A percentile compares a stretch with the other conserved stretches of the same genome.
Evolutionary conservation across 2,329 filamentous ascomycete species (phyloP).

Genomic region (Juglanconis juglandina): DNA sequence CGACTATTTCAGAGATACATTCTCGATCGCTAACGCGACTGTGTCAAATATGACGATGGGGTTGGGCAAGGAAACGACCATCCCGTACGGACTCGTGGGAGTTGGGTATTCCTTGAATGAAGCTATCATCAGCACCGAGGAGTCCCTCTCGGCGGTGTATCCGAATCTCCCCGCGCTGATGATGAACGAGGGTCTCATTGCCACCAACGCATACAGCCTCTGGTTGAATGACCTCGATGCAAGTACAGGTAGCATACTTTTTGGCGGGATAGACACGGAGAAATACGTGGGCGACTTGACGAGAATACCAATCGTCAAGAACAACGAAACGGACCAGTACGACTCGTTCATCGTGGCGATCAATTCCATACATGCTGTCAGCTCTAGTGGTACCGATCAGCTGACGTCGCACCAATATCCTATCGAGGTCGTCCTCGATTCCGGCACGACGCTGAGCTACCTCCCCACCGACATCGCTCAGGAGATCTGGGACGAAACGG

Average conservation of each 20-base stretch:
- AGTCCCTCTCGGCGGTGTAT: slow-evolving; percentile 33
- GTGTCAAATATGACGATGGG: slow-evolving; percentile 59
- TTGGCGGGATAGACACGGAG: slow-evolving; percentile 74
- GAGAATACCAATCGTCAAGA: slow-evolving; percentile 56
- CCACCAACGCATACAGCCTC: slow-evolving; percentile 66
- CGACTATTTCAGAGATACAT: slow-evolving; percentile 57
- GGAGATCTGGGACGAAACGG: slow-evolving; percentile 53
- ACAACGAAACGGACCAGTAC: slow-evolving; percentile 34
- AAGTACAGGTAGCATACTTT: slow-evolving; percentile 68
- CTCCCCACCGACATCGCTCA: slow-evolving; percentile 59
- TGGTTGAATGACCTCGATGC: slow-evolving; percentile 62
- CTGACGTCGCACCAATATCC: slow-evolving; percentile 43
- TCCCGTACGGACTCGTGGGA: slow-evolving; percentile 56
- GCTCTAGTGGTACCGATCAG: slow-evolving; percentile 46
- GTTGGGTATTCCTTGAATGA: slow-evolving; percentile 58
- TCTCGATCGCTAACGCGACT: slow-evolving; percentile 50
- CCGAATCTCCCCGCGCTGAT: slow-evolving; percentile 64
- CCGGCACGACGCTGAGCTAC: slow-evolving; percentile 70
- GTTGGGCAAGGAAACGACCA: slow-evolving; percentile 50
- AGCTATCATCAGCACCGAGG: slow-evolving; percentile 36
- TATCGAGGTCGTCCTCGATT: slow-evolving; percentile 66
- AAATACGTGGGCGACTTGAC: slow-evolving; percentile 66
- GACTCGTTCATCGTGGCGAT: slow-evolving; percentile 48
- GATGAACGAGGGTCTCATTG: slow-evolving; percentile 60
- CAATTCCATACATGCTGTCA: slow-evolving; percentile 45